Conservation (phyloP, 176 grass and related monocot genomes). For the Bothriochloa decipiens region DNA sequence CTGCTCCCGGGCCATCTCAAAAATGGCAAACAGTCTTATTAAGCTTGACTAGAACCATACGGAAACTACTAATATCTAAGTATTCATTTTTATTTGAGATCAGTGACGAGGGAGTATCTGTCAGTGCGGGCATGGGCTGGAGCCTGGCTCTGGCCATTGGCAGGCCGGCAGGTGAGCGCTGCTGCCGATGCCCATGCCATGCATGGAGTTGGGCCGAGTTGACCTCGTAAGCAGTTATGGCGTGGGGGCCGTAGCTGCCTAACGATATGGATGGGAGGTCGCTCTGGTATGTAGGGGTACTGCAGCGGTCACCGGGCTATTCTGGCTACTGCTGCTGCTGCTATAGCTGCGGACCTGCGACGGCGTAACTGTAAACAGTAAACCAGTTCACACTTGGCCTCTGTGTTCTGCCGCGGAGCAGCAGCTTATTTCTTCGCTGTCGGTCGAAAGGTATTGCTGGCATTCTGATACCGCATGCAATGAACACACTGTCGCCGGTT, state of each 20-base stretch:
- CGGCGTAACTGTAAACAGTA: slow-evolving; percentile 46
- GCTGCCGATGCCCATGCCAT: not conserved
- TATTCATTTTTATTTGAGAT: too few species aligned
- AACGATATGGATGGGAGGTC: slow-evolving; percentile 15
- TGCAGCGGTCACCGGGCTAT: not conserved
- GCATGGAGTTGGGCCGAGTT: slow-evolving; percentile 32
- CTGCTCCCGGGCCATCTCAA: too few species aligned
- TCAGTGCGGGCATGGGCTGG: slow-evolving; percentile 18
- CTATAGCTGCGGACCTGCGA: slow-evolving; percentile 15
- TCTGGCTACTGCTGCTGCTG: not conserved
- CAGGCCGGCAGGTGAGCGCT: not conserved
- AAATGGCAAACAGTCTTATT: too few species aligned
- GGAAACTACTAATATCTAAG: too few species aligned
- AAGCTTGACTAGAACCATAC: too few species aligned
- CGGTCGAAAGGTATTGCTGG: not conserved
- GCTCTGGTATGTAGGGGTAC: slow-evolving; percentile 5
- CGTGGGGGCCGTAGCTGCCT: not conserved
- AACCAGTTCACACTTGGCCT: not conserved
- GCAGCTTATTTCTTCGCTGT: not conserved
- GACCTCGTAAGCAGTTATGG: slow-evolving; percentile 40
- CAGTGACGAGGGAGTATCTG: not conserved
- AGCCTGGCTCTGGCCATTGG: not conserved
- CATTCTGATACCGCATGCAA: slow-evolving; percentile 17
- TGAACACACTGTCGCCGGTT: not conserved
- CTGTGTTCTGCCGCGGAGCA: not conserved